Evolutionary conservation across 176 grass and related monocot genomes (phyloP), one percentile per base, ranked within the genome.

Genomic region (Metroxylon sagu): DNA sequence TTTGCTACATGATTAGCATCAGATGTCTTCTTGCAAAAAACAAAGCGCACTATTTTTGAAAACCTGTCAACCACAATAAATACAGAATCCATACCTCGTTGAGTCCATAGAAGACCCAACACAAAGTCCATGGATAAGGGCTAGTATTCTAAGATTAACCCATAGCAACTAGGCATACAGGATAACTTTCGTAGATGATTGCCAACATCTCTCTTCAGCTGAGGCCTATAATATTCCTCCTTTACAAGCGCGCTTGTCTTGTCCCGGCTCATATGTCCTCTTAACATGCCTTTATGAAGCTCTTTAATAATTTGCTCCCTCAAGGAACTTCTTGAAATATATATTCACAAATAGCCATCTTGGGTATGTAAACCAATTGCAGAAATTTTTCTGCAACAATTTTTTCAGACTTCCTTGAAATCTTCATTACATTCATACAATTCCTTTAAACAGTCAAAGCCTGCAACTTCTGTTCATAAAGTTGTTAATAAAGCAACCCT

Each of bases 331-430:
- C 53, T 59, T 15, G 56, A 63, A 59, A 68, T 54, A 29, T 54
- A 68, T 3, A 77, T 15, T 3, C 0, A 76, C 14, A 77, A 8
- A 48, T 50, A 69, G 7, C 74, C 74, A 5, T 69, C 56, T 52
- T 54, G 39, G 4, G 69, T 19, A 27, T 14, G 59, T 2, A 64
- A 69, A 1, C 61, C 55, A 17, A 3, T 31, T 23, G 21, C 1
- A 23, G 5, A 4, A 50, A 5, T 12, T 17, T 5, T 52, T 53
- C 2, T 52, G 39, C 26, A 18, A 50, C 12, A 60, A 19, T 2
- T 6, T 49, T 16, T 25, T 1, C 0, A 53, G 18, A 39, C 21
- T 26, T 39, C 5, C 2, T 50, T 25, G 49, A 76, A 76, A 2
- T 55, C 23, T 61, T n/a, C 12, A 66, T 67, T 29, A 21, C 2